Base-by-base conservation (phyloP, 2,329 filamentous ascomycete species). In the Penicillium hordei region DNA sequence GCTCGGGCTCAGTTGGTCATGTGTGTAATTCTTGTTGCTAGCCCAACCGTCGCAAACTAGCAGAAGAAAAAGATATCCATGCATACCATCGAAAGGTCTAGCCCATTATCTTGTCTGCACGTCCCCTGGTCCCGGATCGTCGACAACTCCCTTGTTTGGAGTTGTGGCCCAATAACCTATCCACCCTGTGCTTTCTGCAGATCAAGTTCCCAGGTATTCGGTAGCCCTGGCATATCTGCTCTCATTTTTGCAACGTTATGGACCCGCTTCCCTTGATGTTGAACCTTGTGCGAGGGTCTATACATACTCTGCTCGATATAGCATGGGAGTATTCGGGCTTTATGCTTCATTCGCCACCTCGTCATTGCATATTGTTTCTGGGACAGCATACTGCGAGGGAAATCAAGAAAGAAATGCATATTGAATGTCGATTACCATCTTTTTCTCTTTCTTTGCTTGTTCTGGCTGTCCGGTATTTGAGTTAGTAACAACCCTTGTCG, bases 121-220 rank as follows among this genome's bases (percentile, higher is more conserved):
- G 34, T 34, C 17, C 48, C 33, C 39, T 39, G 42, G 33, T 31
- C 48, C 40, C 27, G n/a, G 45, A 52, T 46, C 34, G 4, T 42
- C 31, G 29, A 50, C 15, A n/a, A 8, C 31, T 46, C 64, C 65
- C 65, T 65, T 67, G 60, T 59, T 66, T 62, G 33, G 54, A 54
- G 58, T 60, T 62, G 52, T 50, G 56, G 62, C 59, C 46, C 48
- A 52, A 51, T 61, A 61, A 65, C 60, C 54, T 39, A 44, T 42
- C 39, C 29, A 60, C 55, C 54, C 59, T 57, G 51, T 59, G 36
- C 40, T 52, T 59, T 38, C 40, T 64, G 64, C 52, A 60, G 64
- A 65, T 61, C 60, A 46, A 31, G 44, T 58, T 59, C 43, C 59
- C 65, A 48, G 58, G 52, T 61, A 57, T 59, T 64, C 61, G 65